A percentile compares a stretch with the other conserved stretches of the same genome.
Evolutionary conservation across 139 green algal species (phyloP).

Genomic region (Tetradesmus obliquus): DNA sequence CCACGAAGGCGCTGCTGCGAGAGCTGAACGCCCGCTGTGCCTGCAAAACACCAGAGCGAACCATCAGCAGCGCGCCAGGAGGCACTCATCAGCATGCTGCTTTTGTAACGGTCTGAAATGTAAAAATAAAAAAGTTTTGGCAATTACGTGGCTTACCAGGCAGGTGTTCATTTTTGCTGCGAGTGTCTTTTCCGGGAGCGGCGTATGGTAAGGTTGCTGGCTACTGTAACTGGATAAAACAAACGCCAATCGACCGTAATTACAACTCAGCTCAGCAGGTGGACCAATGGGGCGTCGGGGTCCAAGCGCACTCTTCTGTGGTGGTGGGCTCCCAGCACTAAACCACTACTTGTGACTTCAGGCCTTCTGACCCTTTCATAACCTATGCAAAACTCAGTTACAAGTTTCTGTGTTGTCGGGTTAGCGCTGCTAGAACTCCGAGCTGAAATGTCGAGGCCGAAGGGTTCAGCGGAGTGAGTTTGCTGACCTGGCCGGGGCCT

Average conservation of each 20-base stretch:
- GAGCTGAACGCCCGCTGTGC: constrained; percentile 35
- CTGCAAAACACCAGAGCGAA: constrained; percentile 22
- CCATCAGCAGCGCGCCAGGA: background rate
- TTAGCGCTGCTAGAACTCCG: too few species aligned
- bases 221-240: background rate
- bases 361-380: too few species aligned
- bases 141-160: background rate
- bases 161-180: constrained; percentile 33
- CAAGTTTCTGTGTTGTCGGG: too few species aligned
- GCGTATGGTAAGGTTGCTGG: background rate
- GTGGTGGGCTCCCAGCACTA: background rate
- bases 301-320: background rate
- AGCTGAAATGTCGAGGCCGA: background rate
- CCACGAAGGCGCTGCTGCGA: constrained; percentile 46
- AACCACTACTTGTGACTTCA: background rate
- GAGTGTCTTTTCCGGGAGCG: background rate
- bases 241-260: background rate
- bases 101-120: background rate
- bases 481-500: background rate
- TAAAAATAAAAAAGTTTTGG: background rate
- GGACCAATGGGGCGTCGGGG: background rate
- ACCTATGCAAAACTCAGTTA: too few species aligned
- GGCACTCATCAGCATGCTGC: background rate
- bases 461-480: background rate
- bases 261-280: background rate